Evolutionary conservation across 2,329 filamentous ascomycete genomes (phyloP).

Genomic region (Exserohilum turcica): DNA sequence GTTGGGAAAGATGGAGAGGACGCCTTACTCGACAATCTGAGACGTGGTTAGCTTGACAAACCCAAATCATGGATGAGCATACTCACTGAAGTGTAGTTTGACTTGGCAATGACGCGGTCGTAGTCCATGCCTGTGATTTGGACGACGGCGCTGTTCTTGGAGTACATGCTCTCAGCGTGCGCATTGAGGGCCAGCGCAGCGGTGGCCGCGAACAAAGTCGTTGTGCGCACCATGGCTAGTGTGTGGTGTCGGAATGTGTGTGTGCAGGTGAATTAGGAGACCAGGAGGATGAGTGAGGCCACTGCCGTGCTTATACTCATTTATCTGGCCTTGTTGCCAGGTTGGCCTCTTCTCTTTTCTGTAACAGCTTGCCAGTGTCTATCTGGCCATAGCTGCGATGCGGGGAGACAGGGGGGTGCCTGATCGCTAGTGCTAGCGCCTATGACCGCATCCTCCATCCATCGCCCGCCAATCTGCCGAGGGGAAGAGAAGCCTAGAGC

Average conservation of each 20-base stretch:
- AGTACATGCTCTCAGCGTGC: slow-evolving; percentile 75
- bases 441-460: slow-evolving; percentile 14
- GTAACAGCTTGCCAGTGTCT: slow-evolving; percentile 8
- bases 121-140: slow-evolving; percentile 81
- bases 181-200: slow-evolving; percentile 69
- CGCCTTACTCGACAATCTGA: slow-evolving; percentile 50
- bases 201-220: slow-evolving; percentile 56
- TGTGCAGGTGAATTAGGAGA: slow-evolving; percentile 6
- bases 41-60: slow-evolving; percentile 5
- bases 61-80: neutral
- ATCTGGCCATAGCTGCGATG: slow-evolving; percentile 16
- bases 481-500: slow-evolving; percentile 3
- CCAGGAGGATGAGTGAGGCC: slow-evolving; percentile 6
- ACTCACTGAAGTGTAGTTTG: slow-evolving; percentile 87
- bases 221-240: slow-evolving; percentile 43
- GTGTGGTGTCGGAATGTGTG: slow-evolving; percentile 5
- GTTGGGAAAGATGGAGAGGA: neutral
- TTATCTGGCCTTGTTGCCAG: slow-evolving; percentile 25
- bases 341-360: slow-evolving; percentile 16
- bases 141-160: slow-evolving; percentile 84
- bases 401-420: slow-evolving; percentile 14
- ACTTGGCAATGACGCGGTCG: slow-evolving; percentile 80
- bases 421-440: slow-evolving; percentile 6
- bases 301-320: slow-evolving; percentile 12
- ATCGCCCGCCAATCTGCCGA: neutral